Evolutionary conservation across 331 rosid species (phyloP).

Genomic region (Quercus tomentella): DNA sequence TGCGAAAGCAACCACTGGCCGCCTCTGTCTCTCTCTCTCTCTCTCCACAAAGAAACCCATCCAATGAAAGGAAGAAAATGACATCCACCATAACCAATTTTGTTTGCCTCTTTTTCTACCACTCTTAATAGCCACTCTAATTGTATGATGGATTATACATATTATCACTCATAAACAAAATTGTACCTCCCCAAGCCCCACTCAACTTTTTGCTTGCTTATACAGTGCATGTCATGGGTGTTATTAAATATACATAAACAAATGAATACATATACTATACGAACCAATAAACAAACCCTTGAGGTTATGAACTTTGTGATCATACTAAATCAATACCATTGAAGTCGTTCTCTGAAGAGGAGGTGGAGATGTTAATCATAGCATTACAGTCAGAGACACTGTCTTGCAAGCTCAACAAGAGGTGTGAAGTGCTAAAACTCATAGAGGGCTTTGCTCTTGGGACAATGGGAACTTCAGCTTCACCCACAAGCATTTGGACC

Average conservation of each 20-base stretch:
- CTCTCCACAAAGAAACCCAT: constrained; percentile 6
- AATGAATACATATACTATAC: constrained; percentile 27
- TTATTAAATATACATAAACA: constrained; percentile 27
- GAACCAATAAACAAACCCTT: constrained; percentile 12
- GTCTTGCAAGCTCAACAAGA: constrained; percentile 62
- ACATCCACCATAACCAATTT: background rate
- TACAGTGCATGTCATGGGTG: constrained; percentile 12
- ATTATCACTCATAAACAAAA: background rate
- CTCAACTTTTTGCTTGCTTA: constrained; percentile 8
- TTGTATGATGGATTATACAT: background rate
- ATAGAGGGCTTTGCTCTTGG: constrained; percentile 61
- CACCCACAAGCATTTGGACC: constrained; percentile 76
- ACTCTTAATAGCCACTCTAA: background rate
- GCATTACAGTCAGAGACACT: constrained; percentile 70
- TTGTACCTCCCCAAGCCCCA: background rate
- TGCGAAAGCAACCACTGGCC: constrained; percentile 29
- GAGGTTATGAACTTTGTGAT: background rate
- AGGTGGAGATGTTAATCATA: constrained; percentile 47
- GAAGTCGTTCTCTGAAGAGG: constrained; percentile 49
- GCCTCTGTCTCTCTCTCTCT: background rate
- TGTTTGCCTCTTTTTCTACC: background rate
- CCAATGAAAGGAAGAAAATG: constrained; percentile 8
- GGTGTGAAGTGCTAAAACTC: constrained; percentile 61
- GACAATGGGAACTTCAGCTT: constrained; percentile 69
- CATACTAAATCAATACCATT: constrained; percentile 37